Evolutionary conservation across 2,329 filamentous ascomycete species (phyloP).

Genomic region (Aspergillus texensis): DNA sequence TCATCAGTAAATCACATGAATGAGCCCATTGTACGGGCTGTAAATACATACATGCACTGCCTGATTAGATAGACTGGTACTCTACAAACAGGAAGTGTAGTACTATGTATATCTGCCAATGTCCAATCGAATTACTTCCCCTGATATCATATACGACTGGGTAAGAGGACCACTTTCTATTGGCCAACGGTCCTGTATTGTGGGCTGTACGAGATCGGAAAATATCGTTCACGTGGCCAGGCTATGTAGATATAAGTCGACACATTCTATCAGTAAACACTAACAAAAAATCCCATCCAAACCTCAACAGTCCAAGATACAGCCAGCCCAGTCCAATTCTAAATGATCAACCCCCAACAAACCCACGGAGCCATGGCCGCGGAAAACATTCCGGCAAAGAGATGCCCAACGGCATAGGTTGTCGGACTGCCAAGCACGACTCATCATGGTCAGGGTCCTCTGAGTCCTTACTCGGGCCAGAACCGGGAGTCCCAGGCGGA

Average conservation of each 20-base stretch:
- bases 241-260: neutral
- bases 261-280: neutral
- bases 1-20: neutral
- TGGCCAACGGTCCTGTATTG: neutral
- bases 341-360: neutral
- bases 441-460: neutral
- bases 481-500: conserved; percentile 13
- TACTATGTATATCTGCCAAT: neutral
- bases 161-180: neutral
- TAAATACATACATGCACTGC: neutral
- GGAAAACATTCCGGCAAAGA: conserved; percentile 7
- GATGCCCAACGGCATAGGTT: conserved; percentile 6
- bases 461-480: conserved; percentile 10
- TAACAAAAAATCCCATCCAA: neutral
- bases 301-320: neutral
- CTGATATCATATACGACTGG: neutral
- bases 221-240: neutral
- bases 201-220: neutral
- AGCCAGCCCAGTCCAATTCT: neutral
- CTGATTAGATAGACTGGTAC: neutral
- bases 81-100: neutral
- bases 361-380: neutral
- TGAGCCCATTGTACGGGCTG: neutral
- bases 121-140: neutral
- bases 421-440: conserved; percentile 7